Evolutionary conservation across 2,329 filamentous ascomycete genomes (phyloP).

Genomic region (Massarina eburnea): DNA sequence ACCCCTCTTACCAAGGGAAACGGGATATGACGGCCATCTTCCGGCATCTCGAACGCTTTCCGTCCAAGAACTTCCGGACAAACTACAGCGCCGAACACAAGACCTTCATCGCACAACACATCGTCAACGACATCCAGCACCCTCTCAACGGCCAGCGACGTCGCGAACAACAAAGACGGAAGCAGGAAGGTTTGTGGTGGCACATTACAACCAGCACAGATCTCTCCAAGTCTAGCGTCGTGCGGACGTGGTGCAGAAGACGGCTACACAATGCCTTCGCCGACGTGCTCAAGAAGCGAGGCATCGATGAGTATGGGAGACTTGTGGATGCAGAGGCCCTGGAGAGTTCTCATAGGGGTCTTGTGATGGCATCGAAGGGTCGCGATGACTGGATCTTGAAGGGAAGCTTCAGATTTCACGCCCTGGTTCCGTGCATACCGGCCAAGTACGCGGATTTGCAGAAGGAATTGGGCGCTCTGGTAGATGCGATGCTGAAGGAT

Average conservation of each 20-base stretch:
- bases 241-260: conserved; percentile 34
- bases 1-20: background rate
- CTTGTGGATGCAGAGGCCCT: conserved; percentile 11
- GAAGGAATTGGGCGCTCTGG: conserved; percentile 18
- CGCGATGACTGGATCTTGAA: conserved; percentile 13
- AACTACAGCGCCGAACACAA: conserved; percentile 27
- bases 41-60: background rate
- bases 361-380: conserved; percentile 5
- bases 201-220: conserved; percentile 24
- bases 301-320: conserved; percentile 31
- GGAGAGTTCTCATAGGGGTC: conserved; percentile 1
- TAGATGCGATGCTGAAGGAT: conserved; percentile 20
- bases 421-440: conserved; percentile 19
- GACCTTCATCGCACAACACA: conserved; percentile 22
- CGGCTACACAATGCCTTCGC: conserved; percentile 33
- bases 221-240: conserved; percentile 33
- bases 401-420: conserved; percentile 31
- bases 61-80: conserved; percentile 20
- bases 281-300: conserved; percentile 29
- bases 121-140: conserved; percentile 25
- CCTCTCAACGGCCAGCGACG: conserved; percentile 25
- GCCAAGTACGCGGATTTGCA: conserved; percentile 31
- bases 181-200: conserved; percentile 37
- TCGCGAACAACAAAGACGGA: conserved; percentile 19
- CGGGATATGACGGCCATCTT: background rate